A percentile compares a stretch with the other conserved stretches of the same genome.
Conservation (phyloP, 2,329 filamentous ascomycete species). For the Aspergillus awamori region DNA sequence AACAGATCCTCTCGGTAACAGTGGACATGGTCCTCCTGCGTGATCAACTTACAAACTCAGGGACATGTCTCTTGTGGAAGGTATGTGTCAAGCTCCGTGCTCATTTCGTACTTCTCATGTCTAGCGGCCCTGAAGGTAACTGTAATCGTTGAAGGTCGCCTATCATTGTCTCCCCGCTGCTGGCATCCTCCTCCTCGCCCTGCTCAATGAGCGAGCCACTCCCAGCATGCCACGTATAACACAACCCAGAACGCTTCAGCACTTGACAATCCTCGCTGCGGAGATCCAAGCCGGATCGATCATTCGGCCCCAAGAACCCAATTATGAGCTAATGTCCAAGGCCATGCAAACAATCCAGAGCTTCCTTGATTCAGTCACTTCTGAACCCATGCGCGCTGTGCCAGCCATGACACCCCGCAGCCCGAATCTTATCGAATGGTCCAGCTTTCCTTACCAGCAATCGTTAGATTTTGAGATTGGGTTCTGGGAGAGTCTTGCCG, state of each 20-base stretch:
- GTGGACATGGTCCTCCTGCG: slow-evolving; percentile 32
- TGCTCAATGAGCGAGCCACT: slow-evolving; percentile 27
- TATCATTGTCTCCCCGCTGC: slow-evolving; percentile 35
- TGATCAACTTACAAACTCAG: slow-evolving; percentile 32
- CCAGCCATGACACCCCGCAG: background rate
- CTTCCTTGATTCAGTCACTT: slow-evolving; percentile 28
- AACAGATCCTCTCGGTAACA: slow-evolving; percentile 31
- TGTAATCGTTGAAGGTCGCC: slow-evolving; percentile 23
- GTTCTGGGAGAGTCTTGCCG: background rate
- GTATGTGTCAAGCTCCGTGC: slow-evolving; percentile 10
- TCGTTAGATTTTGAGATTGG: background rate
- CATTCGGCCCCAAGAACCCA: slow-evolving; percentile 28
- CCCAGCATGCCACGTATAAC: slow-evolving; percentile 14
- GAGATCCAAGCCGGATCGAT: slow-evolving; percentile 32
- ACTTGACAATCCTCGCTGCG: slow-evolving; percentile 33
- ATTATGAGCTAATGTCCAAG: slow-evolving; percentile 29
- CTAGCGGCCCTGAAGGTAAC: too few relatives aligned
- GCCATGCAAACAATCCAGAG: slow-evolving; percentile 30
- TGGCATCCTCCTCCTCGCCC: slow-evolving; percentile 32
- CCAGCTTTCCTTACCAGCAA: too few relatives aligned
- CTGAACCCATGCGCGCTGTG: background rate
- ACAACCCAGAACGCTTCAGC: slow-evolving; percentile 26
- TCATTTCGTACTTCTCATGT: background rate
- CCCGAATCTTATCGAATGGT: too few relatives aligned
- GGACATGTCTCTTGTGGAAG: slow-evolving; percentile 33